A percentile compares a stretch with the other conserved stretches of the same genome.
Conservation (phyloP, 1,284 basidiomycete genomes). For the Tylopilus sp. region DNA sequence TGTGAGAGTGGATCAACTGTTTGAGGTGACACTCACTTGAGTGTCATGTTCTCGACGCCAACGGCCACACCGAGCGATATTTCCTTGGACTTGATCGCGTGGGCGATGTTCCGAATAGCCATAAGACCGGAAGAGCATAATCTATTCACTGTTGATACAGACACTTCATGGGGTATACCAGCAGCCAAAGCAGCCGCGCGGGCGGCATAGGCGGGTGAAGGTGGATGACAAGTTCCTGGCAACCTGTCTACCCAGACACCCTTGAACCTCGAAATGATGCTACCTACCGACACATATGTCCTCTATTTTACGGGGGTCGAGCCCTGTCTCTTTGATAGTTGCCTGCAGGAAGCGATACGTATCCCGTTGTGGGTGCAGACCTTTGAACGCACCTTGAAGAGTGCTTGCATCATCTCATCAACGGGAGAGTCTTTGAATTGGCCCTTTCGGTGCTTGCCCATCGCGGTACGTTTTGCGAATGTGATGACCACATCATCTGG, state of each 20-base stretch:
- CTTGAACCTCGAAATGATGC: not conserved
- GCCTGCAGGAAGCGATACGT: conserved; percentile 36
- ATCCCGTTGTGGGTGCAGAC: not conserved
- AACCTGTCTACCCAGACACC: not conserved
- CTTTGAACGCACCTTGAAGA: conserved; percentile 57
- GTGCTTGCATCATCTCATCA: conserved; percentile 67
- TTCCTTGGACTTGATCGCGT: conserved; percentile 70
- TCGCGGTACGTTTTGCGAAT: conserved; percentile 77
- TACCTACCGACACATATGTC: conserved; percentile 77
- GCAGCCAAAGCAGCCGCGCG: conserved; percentile 79
- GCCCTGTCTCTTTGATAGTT: conserved; percentile 45
- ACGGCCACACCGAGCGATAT: conserved; percentile 76
- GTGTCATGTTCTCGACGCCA: conserved; percentile 83
- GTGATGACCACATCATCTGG: conserved; percentile 85
- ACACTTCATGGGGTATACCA: conserved; percentile 75
- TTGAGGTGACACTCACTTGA: conserved; percentile 52
- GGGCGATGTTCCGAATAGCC: conserved; percentile 78
- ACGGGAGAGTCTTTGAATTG: conserved; percentile 75
- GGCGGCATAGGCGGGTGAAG: conserved; percentile 76
- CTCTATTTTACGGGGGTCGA: conserved; percentile 64
- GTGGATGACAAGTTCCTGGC: conserved; percentile 82
- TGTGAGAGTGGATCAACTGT: not conserved
- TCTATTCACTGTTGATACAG: conserved; percentile 78
- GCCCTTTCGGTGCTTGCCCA: conserved; percentile 77
- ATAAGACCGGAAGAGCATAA: conserved; percentile 85